Evolutionary conservation across 1,139 yeast genomes (phyloP), one percentile per base, ranked within the genome.

Genomic region (Geotrichum carabidarum): DNA sequence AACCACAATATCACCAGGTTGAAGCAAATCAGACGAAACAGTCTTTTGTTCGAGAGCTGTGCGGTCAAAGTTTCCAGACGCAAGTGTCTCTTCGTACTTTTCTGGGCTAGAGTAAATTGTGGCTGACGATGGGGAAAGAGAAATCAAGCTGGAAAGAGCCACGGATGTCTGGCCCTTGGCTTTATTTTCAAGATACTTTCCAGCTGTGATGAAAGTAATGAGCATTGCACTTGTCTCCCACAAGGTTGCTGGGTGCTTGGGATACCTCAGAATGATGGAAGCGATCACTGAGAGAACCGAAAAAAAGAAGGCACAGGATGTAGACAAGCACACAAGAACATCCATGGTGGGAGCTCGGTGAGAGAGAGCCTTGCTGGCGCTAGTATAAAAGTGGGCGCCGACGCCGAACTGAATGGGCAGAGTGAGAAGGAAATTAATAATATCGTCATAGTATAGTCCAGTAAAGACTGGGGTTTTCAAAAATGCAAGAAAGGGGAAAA

Each of bases 81-180:
- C 44, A 1, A 34, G 27, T 9, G 48, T 37, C 12, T 59, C 61
- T 18, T 50, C 53, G 46, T 60, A 60, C 44, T 57, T 53, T 6
- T 56, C 60, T 1, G 63, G 59, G 38, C 61, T 57, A 27, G 63
- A 62, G 47, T 75, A 75, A 37, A 89, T 82, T 0, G 78, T 74
- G 63, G 98, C 91, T 7, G 77, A 77, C 0, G 90, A 78, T 0
- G 99, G 98, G 1, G 95, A 80, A 57, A 93, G 74, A 2, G 93
- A 83, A 47, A 94, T 77, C 41, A 94, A 75, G 59, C 83, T 80
- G 0, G 96, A 85, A 48, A 94, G 76, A 0, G 98, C 95, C 1
- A 88, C 80, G 0, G 97, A 88, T 0, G 98, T 93, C 56, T 88
- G 90, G 4, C 99, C 95, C 66, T 93, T 90, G 1, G 99, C 99